Conservation (phyloP, 2,329 filamentous ascomycete genomes). For the Scedosporium apiospermum region DNA sequence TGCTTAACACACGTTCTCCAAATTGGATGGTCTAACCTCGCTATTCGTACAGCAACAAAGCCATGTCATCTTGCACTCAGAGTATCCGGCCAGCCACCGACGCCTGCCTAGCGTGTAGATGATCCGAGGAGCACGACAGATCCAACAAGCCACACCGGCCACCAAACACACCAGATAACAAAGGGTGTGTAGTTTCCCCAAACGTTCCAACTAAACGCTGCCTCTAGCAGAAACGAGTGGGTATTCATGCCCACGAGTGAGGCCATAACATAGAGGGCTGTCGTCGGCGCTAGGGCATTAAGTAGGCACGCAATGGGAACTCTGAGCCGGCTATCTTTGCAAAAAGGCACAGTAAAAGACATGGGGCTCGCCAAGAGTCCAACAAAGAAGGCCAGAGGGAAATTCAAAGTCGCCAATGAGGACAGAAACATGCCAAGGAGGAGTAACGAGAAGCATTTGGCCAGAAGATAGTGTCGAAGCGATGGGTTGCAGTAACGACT, state of each 20-base stretch:
- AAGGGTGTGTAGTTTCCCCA: constrained; percentile 85
- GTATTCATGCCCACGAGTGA: constrained; percentile 31
- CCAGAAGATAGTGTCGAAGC: constrained; percentile 62
- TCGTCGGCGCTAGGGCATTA: constrained; percentile 51
- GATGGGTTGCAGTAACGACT: constrained; percentile 43
- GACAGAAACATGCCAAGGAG: constrained; percentile 86
- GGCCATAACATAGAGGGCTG: constrained; percentile 41
- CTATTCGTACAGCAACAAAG: too few species aligned
- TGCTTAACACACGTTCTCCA: too few species aligned
- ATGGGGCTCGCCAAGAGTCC: constrained; percentile 72
- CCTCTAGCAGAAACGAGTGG: constrained; percentile 54
- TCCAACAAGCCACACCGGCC: constrained; percentile 78
- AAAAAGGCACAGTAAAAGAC: constrained; percentile 53
- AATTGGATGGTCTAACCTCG: too few species aligned
- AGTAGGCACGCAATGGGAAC: constrained; percentile 41
- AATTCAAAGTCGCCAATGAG: constrained; percentile 89
- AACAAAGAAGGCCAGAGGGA: constrained; percentile 78
- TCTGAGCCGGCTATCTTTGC: constrained; percentile 20
- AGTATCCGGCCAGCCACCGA: too few species aligned
- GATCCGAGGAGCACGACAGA: constrained; percentile 37
- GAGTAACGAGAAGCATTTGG: constrained; percentile 88
- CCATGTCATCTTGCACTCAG: too few species aligned
- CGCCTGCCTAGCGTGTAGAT: background rate
- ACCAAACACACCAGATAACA: constrained; percentile 91
- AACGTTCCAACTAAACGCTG: constrained; percentile 81